phyloP scores from a whole-genome alignment of 768 basidiomycete species.

The Coprinopsis strossmayeri region DNA sequence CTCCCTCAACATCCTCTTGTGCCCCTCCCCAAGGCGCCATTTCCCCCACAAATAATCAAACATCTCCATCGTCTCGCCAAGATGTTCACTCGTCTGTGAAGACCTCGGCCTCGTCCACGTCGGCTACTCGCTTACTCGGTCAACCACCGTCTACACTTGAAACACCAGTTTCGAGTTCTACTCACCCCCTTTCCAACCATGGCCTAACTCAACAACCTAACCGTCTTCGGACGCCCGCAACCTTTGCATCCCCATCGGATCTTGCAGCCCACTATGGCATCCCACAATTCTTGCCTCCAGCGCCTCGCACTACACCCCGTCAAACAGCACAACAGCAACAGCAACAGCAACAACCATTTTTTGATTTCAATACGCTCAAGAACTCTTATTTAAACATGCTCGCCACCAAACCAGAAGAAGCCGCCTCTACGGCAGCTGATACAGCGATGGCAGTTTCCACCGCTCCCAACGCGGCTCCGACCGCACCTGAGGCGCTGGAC shows the following conservation, averaged over 20 bases:
- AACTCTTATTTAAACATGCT: slow-evolving; percentile 70
- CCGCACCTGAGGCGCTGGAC: slow-evolving; percentile 13
- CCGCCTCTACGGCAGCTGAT: slow-evolving; percentile 24
- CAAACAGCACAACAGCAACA: slow-evolving; percentile 33
- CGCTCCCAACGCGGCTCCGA: slow-evolving; percentile 17
- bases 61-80: slow-evolving; percentile 31
- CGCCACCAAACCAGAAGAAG: slow-evolving; percentile 38
- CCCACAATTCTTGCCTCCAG: slow-evolving; percentile 62
- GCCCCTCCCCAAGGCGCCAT: slow-evolving; percentile 40
- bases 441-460: slow-evolving; percentile 19
- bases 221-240: slow-evolving; percentile 66
- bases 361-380: slow-evolving; percentile 45
- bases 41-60: slow-evolving; percentile 34
- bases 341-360: slow-evolving; percentile 19
- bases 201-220: slow-evolving; percentile 45
- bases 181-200: slow-evolving; percentile 39
- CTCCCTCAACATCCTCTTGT: slow-evolving; percentile 17
- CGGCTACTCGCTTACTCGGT: slow-evolving; percentile 33
- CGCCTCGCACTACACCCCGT: slow-evolving; percentile 53
- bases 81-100: slow-evolving; percentile 44
- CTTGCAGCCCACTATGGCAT: slow-evolving; percentile 76
- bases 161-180: slow-evolving; percentile 50
- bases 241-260: slow-evolving; percentile 59
- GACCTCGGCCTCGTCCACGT: slow-evolving; percentile 33
- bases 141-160: slow-evolving; percentile 35